Conservation (phyloP, 768 basidiomycete species). For the Suillus lakei region DNA sequence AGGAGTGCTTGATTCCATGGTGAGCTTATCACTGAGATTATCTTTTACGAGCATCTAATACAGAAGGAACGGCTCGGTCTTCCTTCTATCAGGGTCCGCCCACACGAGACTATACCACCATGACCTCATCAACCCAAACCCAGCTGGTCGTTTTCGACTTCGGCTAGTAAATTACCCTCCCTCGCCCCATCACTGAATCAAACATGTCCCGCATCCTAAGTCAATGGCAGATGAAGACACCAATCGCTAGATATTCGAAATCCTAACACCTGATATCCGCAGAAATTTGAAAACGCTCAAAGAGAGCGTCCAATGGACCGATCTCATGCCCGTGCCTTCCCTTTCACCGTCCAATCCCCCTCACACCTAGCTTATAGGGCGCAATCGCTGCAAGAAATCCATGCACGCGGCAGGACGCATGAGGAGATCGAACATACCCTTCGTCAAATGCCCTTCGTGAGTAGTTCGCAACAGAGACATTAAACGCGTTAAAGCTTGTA, state of each 20-base stretch:
- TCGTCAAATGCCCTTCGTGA: constrained; percentile 83
- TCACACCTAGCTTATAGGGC: constrained; percentile 47
- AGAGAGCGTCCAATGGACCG: constrained; percentile 82
- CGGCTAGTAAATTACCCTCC: constrained; percentile 70
- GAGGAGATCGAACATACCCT: constrained; percentile 82
- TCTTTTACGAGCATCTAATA: too few relatives aligned
- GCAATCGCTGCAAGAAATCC: constrained; percentile 72
- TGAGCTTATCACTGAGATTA: too few relatives aligned
- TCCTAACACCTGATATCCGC: constrained; percentile 83
- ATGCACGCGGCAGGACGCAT: constrained; percentile 67
- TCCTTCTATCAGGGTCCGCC: too few relatives aligned
- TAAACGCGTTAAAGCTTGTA: neutral
- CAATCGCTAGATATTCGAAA: constrained; percentile 91
- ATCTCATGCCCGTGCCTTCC: constrained; percentile 76
- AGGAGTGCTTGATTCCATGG: too few relatives aligned
- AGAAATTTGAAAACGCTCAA: constrained; percentile 77
- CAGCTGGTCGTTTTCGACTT: constrained; percentile 96
- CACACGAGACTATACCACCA: too few relatives aligned
- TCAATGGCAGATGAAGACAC: constrained; percentile 95
- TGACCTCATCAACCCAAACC: constrained; percentile 42
- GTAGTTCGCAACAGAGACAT: constrained; percentile 28
- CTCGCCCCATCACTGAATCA: neutral
- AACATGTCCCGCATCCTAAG: constrained; percentile 45
- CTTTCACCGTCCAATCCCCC: neutral
- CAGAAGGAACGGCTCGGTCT: too few relatives aligned